These are phyloP conservation scores for Candida ovalis DNA, from an alignment of 805 yeast species.

Conservation along the genomic window DNA sequence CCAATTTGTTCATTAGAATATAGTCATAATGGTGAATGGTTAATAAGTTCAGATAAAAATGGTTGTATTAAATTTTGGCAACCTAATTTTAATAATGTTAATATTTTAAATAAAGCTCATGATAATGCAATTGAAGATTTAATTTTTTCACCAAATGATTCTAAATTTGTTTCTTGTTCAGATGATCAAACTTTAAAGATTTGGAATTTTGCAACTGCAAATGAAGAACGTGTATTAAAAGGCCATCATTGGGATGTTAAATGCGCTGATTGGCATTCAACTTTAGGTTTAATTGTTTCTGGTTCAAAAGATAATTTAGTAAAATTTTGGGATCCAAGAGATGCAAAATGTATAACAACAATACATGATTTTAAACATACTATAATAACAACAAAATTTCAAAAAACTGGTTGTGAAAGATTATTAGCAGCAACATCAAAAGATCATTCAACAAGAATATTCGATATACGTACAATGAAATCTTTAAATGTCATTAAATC, in stretches of 20 bases:
- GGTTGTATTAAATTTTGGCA: constrained; percentile 96
- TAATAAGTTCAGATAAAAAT: constrained; percentile 88
- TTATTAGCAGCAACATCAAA: constrained; percentile 82
- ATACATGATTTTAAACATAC: constrained; percentile 93
- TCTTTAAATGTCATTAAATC: constrained; percentile 72
- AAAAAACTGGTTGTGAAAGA: constrained; percentile 61
- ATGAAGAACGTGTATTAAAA: constrained; percentile 70
- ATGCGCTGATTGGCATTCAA: constrained; percentile 95
- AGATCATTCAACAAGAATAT: constrained; percentile 82
- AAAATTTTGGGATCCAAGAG: constrained; percentile 95
- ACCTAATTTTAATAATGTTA: constrained; percentile 94
- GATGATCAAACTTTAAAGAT: constrained; percentile 89
- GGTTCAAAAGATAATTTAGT: constrained; percentile 95
- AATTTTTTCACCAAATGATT: constrained; percentile 84
- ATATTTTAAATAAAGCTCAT: constrained; percentile 67
- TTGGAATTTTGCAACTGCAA: constrained; percentile 90
- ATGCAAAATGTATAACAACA: constrained; percentile 69
- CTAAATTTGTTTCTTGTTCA: constrained; percentile 88
- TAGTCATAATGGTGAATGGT: constrained; percentile 91
- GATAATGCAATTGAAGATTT: constrained; percentile 82
- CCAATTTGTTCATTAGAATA: constrained; percentile 78
- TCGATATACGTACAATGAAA: constrained; percentile 83
- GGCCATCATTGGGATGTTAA: constrained; percentile 99
- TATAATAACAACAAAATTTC: constrained; percentile 80
- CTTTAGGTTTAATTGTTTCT: constrained; percentile 77